These are phyloP conservation scores for Hamamelis virginiana DNA, from an alignment of 164 flowering plant genomes.

Conservation along the genomic window DNA sequence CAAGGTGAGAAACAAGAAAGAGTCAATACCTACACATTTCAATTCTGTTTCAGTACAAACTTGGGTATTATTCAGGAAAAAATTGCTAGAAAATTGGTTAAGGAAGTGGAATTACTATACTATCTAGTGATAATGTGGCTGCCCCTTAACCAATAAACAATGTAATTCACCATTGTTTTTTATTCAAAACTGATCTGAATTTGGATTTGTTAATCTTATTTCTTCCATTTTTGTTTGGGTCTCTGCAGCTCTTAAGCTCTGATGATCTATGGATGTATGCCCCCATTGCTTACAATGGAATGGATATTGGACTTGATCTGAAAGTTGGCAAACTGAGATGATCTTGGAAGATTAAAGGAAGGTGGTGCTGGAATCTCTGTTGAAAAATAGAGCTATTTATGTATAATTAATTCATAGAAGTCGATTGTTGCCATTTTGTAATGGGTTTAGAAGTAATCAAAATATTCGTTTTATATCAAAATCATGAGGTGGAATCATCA, in stretches of 20 bases:
- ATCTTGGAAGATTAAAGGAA: constrained; percentile 12
- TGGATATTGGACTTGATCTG: constrained; percentile 68
- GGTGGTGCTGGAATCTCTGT: neutral
- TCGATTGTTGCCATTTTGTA: neutral
- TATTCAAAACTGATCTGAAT: neutral
- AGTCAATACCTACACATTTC: neutral
- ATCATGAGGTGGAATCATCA: constrained; percentile 8
- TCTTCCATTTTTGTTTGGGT: neutral
- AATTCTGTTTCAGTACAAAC: too few species aligned
- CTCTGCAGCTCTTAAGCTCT: constrained; percentile 79
- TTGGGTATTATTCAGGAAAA: too few species aligned
- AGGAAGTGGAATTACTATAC: too few species aligned
- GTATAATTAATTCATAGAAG: neutral
- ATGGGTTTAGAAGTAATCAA: neutral
- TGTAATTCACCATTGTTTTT: too few species aligned
- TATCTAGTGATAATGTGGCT: too few species aligned
- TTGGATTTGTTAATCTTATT: neutral
- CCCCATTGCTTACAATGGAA: constrained; percentile 92
- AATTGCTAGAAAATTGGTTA: too few species aligned
- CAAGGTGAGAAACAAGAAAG: constrained; percentile 51
- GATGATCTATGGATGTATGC: constrained; percentile 98
- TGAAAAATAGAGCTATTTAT: neutral
- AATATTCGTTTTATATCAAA: neutral
- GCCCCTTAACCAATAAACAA: too few species aligned
- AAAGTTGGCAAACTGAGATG: constrained; percentile 32